Evolutionary conservation across 192 early-diverging fungal species (phyloP), one percentile per base, ranked within the genome.

Genomic region (Blastocladiella britannica): DNA sequence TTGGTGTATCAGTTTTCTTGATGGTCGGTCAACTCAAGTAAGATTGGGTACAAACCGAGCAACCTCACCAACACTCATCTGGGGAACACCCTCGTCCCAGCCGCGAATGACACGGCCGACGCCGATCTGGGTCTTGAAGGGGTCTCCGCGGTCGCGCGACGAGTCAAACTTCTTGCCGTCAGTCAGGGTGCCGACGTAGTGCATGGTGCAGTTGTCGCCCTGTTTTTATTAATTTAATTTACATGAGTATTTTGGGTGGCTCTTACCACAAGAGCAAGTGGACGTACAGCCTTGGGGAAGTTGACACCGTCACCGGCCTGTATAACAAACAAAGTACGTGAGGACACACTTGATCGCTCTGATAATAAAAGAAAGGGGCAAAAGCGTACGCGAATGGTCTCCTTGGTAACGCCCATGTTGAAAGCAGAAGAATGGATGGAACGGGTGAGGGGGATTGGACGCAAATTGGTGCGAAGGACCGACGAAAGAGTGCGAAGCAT

Each of bases 111-210:
- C 91, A 63, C 82, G 88, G 3, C 89, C 88, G 25, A 90, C 84
- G 62, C 94, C 94, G 61, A 97, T 94, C 51, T 69, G 72, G 71
- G 83, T 88, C 25, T 71, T 70, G 61, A 95, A 97, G 43, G 94
- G 89, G 62, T 83, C 57, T 25, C 76, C 72, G 62, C 90, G 89
- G 69, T 92, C 78, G 56, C 71, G 65, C 56, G 86, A 88, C 55
- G 85, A 87, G 67, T 97, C 94, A 59, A 97, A 97, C 67, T 83
- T 76, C 23, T 53, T 66, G 58, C 89, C 89, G 63, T 81, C 71
- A 54, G 68, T 67, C 25, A 88, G 72, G 20, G 55, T 64, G 25
- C 65, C 73, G 55, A 53, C 65, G 61, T 84, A 86, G 77, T 84
- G 84, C 57, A 86, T 86, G 58, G 72, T 70, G 20, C 84, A 73